Percentiles rank a stretch among this genome's conserved stretches.
phyloP scores from a whole-genome alignment of 1,284 basidiomycete genomes.

The Leccinum subatratum region DNA sequence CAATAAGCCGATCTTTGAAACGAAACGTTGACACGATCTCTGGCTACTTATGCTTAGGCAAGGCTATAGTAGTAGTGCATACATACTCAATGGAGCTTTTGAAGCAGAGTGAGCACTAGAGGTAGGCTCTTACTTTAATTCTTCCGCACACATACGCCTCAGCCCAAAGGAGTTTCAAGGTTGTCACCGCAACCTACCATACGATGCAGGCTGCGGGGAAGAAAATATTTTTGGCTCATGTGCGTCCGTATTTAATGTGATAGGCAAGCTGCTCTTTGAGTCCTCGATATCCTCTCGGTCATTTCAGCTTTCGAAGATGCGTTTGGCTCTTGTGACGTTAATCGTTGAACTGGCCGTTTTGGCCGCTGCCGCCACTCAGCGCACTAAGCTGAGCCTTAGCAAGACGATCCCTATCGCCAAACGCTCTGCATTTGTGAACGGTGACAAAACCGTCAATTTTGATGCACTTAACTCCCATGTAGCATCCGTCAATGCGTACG shows the following conservation, averaged over 20 bases:
- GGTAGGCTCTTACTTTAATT: neutral
- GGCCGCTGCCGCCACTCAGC: slow-evolving; percentile 3
- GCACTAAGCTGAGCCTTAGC: neutral
- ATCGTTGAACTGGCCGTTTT: slow-evolving; percentile 9
- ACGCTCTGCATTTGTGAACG: slow-evolving; percentile 10
- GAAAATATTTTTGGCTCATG: neutral
- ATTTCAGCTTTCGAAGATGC: slow-evolving; percentile 7
- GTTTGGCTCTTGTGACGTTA: slow-evolving; percentile 5
- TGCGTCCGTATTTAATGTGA: neutral
- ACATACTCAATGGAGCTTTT: neutral
- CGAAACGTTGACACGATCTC: neutral
- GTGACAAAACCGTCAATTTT: slow-evolving; percentile 11
- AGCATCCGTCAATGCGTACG: slow-evolving; percentile 14
- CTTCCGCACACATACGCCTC: neutral
- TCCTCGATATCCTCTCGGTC: neutral
- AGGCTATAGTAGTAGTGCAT: too few species aligned
- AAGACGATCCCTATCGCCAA: slow-evolving; percentile 18
- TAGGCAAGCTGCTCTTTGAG: neutral
- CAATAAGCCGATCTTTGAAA: neutral
- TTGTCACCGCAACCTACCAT: neutral
- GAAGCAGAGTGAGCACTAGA: neutral
- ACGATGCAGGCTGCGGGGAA: neutral
- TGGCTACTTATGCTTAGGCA: neutral
- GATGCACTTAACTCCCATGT: slow-evolving; percentile 16
- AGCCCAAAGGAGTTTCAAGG: neutral